A percentile compares a stretch with the other conserved stretches of the same genome.
Conservation (phyloP, 2,329 filamentous ascomycete genomes). For the Graphiopsis chlorocephala region DNA sequence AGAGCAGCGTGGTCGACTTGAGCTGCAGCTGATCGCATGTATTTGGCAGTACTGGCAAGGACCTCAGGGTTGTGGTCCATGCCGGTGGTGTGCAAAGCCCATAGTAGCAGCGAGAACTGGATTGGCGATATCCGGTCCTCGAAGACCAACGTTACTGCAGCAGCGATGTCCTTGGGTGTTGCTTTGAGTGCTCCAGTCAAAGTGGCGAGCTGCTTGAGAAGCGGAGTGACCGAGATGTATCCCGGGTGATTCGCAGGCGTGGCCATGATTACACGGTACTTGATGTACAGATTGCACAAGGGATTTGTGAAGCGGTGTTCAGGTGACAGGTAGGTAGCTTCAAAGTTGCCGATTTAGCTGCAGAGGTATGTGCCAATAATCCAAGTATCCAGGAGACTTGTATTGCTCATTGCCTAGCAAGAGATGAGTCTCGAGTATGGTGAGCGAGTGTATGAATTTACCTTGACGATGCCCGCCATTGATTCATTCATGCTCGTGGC, state of each 20-base stretch:
- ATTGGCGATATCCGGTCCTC: slow-evolving; percentile 84
- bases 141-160: slow-evolving; percentile 89
- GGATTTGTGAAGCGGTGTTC: not conserved
- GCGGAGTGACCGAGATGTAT: slow-evolving; percentile 60
- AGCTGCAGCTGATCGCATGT: slow-evolving; percentile 79
- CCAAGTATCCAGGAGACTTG: not conserved
- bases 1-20: slow-evolving; percentile 66
- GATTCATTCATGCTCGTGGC: slow-evolving; percentile 11
- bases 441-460: not conserved
- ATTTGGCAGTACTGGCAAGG: slow-evolving; percentile 75
- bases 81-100: slow-evolving; percentile 86
- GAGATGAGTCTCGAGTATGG: not conserved
- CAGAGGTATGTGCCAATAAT: slow-evolving; percentile 12
- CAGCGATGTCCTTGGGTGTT: slow-evolving; percentile 76
- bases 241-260: slow-evolving; percentile 29
- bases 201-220: slow-evolving; percentile 66
- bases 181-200: slow-evolving; percentile 47
- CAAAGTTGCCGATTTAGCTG: not conserved
- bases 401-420: slow-evolving; percentile 2
- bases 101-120: slow-evolving; percentile 82
- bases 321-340: not conserved
- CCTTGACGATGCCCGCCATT: not conserved
- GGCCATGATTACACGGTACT: not conserved
- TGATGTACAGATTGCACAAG: not conserved
- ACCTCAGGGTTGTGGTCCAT: slow-evolving; percentile 82